These are phyloP conservation scores for Eleusine coracana DNA, from an alignment of 176 grass and related monocot genomes.

Conservation along the genomic window DNA sequence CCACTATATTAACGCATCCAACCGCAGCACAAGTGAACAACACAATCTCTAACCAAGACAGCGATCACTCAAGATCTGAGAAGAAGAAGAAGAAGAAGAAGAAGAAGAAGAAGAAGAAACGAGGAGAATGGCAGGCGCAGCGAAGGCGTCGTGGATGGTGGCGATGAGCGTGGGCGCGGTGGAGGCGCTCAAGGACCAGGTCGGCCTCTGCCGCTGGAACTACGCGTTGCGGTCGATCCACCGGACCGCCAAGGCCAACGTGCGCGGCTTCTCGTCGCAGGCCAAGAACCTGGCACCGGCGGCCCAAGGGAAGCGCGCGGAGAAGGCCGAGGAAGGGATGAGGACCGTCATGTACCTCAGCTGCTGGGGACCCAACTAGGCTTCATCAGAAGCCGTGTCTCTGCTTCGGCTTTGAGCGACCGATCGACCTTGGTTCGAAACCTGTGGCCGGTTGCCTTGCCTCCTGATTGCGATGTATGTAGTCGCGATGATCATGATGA, in stretches of 20 bases:
- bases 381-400: background rate
- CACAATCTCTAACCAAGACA: background rate
- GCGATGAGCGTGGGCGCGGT: constrained; percentile 64
- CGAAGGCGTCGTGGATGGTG: constrained; percentile 57
- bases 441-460: background rate
- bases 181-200: constrained; percentile 81
- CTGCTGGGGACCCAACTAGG: constrained; percentile 64
- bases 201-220: constrained; percentile 71
- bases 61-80: background rate
- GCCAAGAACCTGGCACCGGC: constrained; percentile 27
- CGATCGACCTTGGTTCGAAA: too few relatives aligned
- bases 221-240: constrained; percentile 57
- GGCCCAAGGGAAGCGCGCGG: constrained; percentile 10
- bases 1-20: background rate
- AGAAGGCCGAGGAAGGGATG: constrained; percentile 57
- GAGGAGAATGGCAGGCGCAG: constrained; percentile 32
- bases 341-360: constrained; percentile 72
- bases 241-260: constrained; percentile 41
- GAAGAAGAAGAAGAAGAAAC: background rate
- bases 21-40: background rate
- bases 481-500: background rate
- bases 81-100: background rate
- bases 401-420: background rate
- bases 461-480: background rate
- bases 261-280: constrained; percentile 19